Percentiles rank a stretch among this genome's conserved stretches.
phyloP scores from a whole-genome alignment of 306 rosid genomes.

The Lupinus albus region DNA sequence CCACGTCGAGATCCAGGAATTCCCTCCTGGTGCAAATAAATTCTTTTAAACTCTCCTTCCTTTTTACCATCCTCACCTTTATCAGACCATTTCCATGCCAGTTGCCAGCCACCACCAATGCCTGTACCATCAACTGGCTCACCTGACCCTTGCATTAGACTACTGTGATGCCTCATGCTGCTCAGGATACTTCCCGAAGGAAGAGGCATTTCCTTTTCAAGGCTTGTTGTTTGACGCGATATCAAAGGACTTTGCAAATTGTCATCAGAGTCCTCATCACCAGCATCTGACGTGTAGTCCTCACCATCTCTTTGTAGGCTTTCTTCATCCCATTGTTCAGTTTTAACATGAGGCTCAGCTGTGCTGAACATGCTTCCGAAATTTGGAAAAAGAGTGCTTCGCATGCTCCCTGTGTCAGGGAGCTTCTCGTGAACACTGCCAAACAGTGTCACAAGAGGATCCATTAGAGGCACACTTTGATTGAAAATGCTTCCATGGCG shows the following conservation, averaged over 20 bases:
- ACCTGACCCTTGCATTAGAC: slow-evolving; percentile 76
- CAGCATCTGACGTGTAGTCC: slow-evolving; percentile 63
- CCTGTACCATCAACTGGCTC: slow-evolving; percentile 79
- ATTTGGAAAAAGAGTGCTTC: slow-evolving; percentile 68
- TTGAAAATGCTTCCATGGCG: slow-evolving; percentile 73
- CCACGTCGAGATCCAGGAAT: slow-evolving; percentile 73
- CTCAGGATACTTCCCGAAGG: slow-evolving; percentile 72
- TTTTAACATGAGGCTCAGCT: slow-evolving; percentile 60
- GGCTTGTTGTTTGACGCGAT: slow-evolving; percentile 83
- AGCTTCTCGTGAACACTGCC: slow-evolving; percentile 80
- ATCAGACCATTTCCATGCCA: slow-evolving; percentile 96
- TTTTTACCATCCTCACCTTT: slow-evolving; percentile 67
- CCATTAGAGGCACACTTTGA: slow-evolving; percentile 58
- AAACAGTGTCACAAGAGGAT: slow-evolving; percentile 75
- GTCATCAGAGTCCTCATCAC: slow-evolving; percentile 78
- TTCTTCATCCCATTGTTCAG: slow-evolving; percentile 85
- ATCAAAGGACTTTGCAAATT: slow-evolving; percentile 83
- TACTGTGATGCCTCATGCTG: slow-evolving; percentile 78
- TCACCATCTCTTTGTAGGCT: slow-evolving; percentile 75
- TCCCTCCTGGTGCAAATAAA: slow-evolving; percentile 81
- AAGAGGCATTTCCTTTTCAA: slow-evolving; percentile 74
- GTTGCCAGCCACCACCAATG: slow-evolving; percentile 95
- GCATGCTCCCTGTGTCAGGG: slow-evolving; percentile 64
- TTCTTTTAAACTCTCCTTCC: slow-evolving; percentile 77
- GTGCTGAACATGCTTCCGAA: slow-evolving; percentile 91